Base-by-base conservation (phyloP, 768 basidiomycete genomes). In the Boletus rex-veris region DNA sequence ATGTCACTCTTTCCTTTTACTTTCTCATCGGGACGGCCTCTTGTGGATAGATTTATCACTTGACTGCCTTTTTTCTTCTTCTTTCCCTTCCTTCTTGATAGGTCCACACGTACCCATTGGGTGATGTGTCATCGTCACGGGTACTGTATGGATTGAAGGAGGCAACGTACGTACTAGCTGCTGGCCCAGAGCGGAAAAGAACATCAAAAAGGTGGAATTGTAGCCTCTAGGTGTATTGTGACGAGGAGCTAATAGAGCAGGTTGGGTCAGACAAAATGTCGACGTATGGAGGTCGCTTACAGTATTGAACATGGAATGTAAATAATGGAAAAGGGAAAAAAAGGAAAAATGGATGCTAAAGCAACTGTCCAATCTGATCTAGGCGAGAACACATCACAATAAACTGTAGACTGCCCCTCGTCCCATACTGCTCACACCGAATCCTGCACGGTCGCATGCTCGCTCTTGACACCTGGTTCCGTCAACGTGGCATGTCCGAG, bases 381-480 rank as follows among this genome's bases (percentile, higher is more conserved):
- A 12, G 7, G 33, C 33, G 33, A 11, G 24, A 26, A 19, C 19
- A 7, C 26, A 26, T 26, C 3, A 26, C 24, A 26, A 12, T 11
- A 2, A 11, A 33, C 2, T 24, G 21, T 24, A 24, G 21, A 24
- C 21, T 24, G 11, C 33, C 33, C 33, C 14, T 33, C 33, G 14
- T 33, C 33, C 11, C 11, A 21, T 18, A 40, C 39, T n/a, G n/a
- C 28, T 52, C 38, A 62, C 12, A 88, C 87, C 33, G 68, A 65
- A 44, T 88, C 88, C 70, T 88, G 81, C n/a, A 92, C 87, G 40
- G 74, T 65, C 4, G 88, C 84, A 61, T 97, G 96, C 69, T 96
- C 93, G 74, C 88, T 90, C 74, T 98, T 96, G 50, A 97, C 82
- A 26, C 96, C 96, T 3, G 95, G 96, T 71, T 98, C 96, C 58